Evolutionary conservation across 345 rosid genomes (phyloP).

Genomic region (Theobroma cacao): DNA sequence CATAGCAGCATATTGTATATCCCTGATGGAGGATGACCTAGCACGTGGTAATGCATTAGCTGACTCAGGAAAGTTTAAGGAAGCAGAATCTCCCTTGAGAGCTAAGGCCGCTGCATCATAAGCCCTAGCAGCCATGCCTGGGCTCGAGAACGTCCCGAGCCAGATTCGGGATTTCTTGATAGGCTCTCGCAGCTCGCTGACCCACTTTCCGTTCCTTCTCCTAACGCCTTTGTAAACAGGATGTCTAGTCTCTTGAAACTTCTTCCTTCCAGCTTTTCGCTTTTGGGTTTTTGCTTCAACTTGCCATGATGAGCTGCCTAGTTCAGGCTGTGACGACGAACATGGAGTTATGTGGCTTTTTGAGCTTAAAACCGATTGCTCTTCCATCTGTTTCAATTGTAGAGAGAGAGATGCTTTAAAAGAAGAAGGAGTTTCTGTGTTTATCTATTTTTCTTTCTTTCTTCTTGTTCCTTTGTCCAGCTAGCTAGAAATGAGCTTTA

Average conservation of each 20-base stretch:
- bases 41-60: conserved; percentile 33
- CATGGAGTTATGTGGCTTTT: not conserved
- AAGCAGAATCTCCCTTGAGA: conserved; percentile 36
- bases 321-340: not conserved
- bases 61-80: conserved; percentile 40
- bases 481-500: not conserved
- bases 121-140: conserved; percentile 49
- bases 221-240: conserved; percentile 51
- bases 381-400: not conserved
- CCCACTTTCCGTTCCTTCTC: conserved; percentile 56
- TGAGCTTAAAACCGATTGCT: not conserved
- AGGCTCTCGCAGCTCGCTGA: conserved; percentile 47
- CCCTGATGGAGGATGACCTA: conserved; percentile 30
- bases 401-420: not conserved
- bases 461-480: not conserved
- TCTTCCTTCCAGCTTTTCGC: conserved; percentile 50
- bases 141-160: conserved; percentile 48
- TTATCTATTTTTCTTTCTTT: not conserved
- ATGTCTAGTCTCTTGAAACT: conserved; percentile 56
- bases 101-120: conserved; percentile 49
- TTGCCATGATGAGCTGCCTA: not conserved
- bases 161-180: conserved; percentile 39
- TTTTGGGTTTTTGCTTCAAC: conserved; percentile 18
- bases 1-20: conserved; percentile 41
- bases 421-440: not conserved